Conservation (phyloP, 2,329 filamentous ascomycete species). For the Aaosphaeria arxii region DNA sequence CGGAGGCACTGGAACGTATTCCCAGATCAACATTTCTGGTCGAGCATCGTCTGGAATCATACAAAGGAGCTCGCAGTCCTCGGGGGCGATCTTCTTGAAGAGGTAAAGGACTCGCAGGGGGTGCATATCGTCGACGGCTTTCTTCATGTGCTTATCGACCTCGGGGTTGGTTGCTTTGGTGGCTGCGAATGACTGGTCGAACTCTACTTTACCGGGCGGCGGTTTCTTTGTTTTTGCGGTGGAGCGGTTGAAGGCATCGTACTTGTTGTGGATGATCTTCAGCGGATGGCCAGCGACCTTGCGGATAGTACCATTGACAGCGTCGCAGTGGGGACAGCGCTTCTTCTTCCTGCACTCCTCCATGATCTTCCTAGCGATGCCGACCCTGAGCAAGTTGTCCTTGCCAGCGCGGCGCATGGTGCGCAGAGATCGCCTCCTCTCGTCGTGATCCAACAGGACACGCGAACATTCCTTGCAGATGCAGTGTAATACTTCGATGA, state of each 20-base stretch:
- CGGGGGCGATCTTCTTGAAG: constrained; percentile 80
- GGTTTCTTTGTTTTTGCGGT: constrained; percentile 80
- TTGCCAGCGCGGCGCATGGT: constrained; percentile 77
- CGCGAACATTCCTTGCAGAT: constrained; percentile 92
- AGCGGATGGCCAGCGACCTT: constrained; percentile 79
- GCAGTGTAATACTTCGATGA: constrained; percentile 86
- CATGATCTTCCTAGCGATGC: constrained; percentile 83
- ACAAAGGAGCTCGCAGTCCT: constrained; percentile 87
- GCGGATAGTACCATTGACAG: constrained; percentile 85
- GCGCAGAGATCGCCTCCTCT: constrained; percentile 73
- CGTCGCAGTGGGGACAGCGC: constrained; percentile 74
- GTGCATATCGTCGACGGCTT: constrained; percentile 92
- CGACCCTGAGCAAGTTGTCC: constrained; percentile 81
- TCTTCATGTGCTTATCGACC: constrained; percentile 84
- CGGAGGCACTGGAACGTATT: constrained; percentile 88
- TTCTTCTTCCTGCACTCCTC: constrained; percentile 87
- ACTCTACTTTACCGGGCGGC: constrained; percentile 76
- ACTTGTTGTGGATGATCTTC: constrained; percentile 94
- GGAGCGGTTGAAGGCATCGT: constrained; percentile 81
- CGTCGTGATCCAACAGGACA: constrained; percentile 76
- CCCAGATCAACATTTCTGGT: constrained; percentile 97
- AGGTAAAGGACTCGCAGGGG: constrained; percentile 85
- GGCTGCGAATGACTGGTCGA: constrained; percentile 80
- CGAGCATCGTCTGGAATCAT: constrained; percentile 82
- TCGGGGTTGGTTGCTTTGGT: constrained; percentile 77